Percentiles rank a stretch among this genome's conserved stretches.
These are phyloP conservation scores for Butyriboletus appendiculatus DNA, from an alignment of 1,284 basidiomycete species.

Conservation along the genomic window DNA sequence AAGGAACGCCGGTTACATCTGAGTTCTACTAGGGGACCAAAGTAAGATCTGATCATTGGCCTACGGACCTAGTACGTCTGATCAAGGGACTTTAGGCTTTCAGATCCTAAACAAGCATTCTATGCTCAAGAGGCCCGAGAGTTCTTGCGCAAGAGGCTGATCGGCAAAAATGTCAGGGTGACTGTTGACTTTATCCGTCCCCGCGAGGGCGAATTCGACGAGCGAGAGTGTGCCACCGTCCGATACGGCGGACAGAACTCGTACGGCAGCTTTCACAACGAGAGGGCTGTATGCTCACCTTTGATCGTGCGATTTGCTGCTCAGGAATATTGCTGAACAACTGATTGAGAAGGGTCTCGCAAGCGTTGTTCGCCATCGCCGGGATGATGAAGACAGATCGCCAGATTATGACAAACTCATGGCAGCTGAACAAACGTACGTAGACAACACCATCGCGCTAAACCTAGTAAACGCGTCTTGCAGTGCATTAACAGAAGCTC, in stretches of 20 bases:
- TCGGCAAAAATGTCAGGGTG: conserved; percentile 88
- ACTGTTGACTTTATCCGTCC: conserved; percentile 89
- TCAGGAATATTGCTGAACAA: conserved; percentile 88
- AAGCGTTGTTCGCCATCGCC: conserved; percentile 87
- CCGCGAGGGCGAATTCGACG: conserved; percentile 92
- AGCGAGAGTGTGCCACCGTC: conserved; percentile 88
- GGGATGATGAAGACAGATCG: conserved; percentile 95
- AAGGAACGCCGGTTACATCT: conserved; percentile 88
- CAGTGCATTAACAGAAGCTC: conserved; percentile 77
- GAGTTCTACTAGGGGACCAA: conserved; percentile 87
- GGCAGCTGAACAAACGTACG: conserved; percentile 89
- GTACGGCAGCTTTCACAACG: conserved; percentile 43
- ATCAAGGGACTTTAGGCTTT: conserved; percentile 45
- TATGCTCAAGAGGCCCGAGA: conserved; percentile 93
- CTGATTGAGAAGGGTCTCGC: conserved; percentile 93
- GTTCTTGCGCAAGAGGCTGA: conserved; percentile 87
- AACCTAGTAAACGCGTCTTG: not conserved
- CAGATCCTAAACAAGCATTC: conserved; percentile 86
- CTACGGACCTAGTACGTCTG: not conserved
- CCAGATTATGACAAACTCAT: conserved; percentile 95
- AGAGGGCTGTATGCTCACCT: conserved; percentile 5
- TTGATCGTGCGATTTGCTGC: not conserved
- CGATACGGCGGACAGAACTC: conserved; percentile 78
- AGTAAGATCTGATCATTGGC: conserved; percentile 45
- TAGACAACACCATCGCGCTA: conserved; percentile 6